Conservation (phyloP, 345 rosid genomes). For the Eucalyptus erythrocorys region DNA sequence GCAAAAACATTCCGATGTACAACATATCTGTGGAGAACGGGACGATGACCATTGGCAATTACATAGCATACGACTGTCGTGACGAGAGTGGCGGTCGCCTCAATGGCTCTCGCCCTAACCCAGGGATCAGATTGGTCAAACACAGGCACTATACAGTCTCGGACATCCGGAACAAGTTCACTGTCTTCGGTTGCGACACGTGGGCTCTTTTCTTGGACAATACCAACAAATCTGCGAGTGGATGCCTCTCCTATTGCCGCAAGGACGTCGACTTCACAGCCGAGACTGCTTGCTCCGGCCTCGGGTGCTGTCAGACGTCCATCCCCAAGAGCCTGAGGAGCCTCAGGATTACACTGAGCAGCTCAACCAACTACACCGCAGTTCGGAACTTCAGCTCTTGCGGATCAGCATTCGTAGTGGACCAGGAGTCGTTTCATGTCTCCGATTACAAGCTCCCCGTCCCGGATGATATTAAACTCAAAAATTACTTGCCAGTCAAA, state of each 20-base stretch:
- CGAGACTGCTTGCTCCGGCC: neutral
- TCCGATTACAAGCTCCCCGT: neutral
- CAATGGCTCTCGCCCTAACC: fast-evolving
- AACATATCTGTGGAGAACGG: neutral
- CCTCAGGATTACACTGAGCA: fast-evolving
- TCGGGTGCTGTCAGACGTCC: neutral
- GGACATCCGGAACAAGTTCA: neutral
- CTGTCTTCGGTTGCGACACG: neutral
- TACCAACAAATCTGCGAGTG: fast-evolving
- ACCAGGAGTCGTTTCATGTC: neutral
- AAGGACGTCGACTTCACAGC: fast-evolving
- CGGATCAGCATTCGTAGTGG: fast-evolving
- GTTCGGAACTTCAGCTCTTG: fast-evolving
- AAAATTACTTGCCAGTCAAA: fast-evolving
- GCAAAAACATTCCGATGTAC: fast-evolving
- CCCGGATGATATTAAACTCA: fast-evolving
- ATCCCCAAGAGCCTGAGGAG: neutral
- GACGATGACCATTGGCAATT: fast-evolving
- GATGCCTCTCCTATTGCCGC: neutral
- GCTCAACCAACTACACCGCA: fast-evolving
- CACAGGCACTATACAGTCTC: neutral
- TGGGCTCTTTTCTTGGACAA: fast-evolving
- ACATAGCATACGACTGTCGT: neutral
- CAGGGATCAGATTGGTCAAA: fast-evolving
- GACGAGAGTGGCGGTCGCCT: fast-evolving